Evolutionary conservation across 768 basidiomycete species (phyloP), one percentile per base, ranked within the genome.

Genomic region (Auriscalpium microsporum): DNA sequence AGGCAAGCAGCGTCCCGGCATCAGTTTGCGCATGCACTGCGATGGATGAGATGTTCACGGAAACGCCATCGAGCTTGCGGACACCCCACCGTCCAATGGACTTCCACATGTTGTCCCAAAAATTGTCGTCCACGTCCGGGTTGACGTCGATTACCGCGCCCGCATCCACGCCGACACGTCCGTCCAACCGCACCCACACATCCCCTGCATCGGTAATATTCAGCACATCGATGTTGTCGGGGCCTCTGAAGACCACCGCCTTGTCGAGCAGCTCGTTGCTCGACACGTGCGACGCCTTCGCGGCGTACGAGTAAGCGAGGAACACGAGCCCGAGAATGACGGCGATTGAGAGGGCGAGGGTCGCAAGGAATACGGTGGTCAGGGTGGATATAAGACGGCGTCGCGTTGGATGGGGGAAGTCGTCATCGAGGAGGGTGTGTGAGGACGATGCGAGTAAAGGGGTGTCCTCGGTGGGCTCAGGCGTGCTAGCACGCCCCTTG

Each of bases 61-160:
- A 76, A 11, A 87, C 78, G 13, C 69, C 72, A 58, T 80, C 78
- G 52, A 91, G 61, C 11, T 65, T 69, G 36, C 73, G 73, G 34
- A 90, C 76, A 6, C 85, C 80, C 78, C 86, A 83, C 36, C 85
- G 75, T 3, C 87, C 88, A 16, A 89, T 55, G 2, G 77, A 71
- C 68, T 85, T 89, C 83, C 83, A 86, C 34, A 81, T 56, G 46
- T 68, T 68, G n/a, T 64, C 58, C 47, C 82, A 56, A 7, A 80
- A 40, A 34, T 72, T 71, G 54, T 87, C 76, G 8, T 73, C 69
- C 9, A 68, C 62, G 33, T 72, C 69, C 10, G 70, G 69, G 53
- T 79, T 79, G 11, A 86, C 76, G 1, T 79, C 84, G 13, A 86
- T 70, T 17, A 81, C 70, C 9, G 73, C 65, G 2, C 84, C 86